phyloP scores from a whole-genome alignment of 78 protist species.

The Salpingoeca rosetta region DNA sequence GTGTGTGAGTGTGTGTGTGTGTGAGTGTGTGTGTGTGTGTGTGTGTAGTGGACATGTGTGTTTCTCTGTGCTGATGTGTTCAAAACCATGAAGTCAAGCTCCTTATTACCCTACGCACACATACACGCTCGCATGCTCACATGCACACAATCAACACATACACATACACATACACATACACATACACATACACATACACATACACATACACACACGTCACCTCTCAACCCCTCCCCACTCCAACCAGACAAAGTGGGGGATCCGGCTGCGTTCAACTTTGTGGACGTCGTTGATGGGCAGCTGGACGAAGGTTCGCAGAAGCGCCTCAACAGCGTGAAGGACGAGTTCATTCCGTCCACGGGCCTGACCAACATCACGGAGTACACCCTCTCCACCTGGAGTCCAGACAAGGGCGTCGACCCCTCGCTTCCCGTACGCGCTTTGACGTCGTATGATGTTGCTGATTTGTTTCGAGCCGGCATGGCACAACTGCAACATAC shows the following conservation, averaged over 20 bases:
- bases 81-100: background rate
- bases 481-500: no score
- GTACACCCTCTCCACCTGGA: no score
- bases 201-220: background rate
- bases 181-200: background rate
- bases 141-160: background rate
- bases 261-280: no score
- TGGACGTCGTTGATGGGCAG: no score
- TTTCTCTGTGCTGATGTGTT: background rate
- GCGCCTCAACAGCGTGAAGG: no score
- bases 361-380: no score
- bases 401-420: no score
- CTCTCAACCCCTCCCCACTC: background rate
- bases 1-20: background rate
- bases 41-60: background rate
- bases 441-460: no score
- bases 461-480: no score
- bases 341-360: no score
- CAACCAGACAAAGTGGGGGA: background rate
- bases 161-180: background rate
- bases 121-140: background rate
- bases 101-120: background rate
- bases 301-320: no score
- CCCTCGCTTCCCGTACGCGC: no score
- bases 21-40: background rate